Percentiles rank a stretch among this genome's conserved stretches.
Conservation (phyloP, 306 rosid species). For the Lablab purpureus region DNA sequence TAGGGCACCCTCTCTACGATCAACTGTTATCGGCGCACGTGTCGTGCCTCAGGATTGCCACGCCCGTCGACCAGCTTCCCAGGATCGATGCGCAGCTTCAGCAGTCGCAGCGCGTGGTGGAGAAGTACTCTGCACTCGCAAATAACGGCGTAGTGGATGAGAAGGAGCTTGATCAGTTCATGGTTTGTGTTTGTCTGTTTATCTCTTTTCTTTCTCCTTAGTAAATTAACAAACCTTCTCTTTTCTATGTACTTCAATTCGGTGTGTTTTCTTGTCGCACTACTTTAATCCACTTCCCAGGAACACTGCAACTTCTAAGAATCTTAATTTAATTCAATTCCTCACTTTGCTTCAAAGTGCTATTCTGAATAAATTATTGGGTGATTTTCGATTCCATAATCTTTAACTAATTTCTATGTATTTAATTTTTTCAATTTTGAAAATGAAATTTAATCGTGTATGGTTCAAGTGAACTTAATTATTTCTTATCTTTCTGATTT, state of each 20-base stretch:
- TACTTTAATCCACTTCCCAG: neutral
- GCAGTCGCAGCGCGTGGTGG: conserved; percentile 75
- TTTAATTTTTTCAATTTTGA: neutral
- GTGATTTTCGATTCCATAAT: neutral
- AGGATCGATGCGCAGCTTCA: conserved; percentile 83
- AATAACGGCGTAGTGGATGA: conserved; percentile 51
- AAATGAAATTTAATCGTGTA: neutral
- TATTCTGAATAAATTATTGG: neutral
- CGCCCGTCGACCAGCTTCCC: conserved; percentile 92
- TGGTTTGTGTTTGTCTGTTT: conserved; percentile 51
- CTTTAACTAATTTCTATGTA: neutral
- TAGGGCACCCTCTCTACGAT: conserved; percentile 90
- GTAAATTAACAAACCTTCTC: neutral
- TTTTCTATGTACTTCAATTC: neutral
- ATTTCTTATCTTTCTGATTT: neutral
- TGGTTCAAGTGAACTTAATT: neutral
- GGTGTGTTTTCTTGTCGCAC: neutral
- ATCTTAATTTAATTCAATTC: conserved; percentile 13
- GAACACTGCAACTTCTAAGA: neutral
- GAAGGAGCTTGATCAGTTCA: conserved; percentile 84
- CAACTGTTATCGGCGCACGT: conserved; percentile 89
- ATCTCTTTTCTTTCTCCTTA: neutral
- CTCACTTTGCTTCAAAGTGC: neutral
- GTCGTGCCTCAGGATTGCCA: conserved; percentile 87
- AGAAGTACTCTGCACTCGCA: conserved; percentile 64